Evolutionary conservation across 331 rosid genomes (phyloP), one percentile per base, ranked within the genome.

Genomic region (Saraca asoca): DNA sequence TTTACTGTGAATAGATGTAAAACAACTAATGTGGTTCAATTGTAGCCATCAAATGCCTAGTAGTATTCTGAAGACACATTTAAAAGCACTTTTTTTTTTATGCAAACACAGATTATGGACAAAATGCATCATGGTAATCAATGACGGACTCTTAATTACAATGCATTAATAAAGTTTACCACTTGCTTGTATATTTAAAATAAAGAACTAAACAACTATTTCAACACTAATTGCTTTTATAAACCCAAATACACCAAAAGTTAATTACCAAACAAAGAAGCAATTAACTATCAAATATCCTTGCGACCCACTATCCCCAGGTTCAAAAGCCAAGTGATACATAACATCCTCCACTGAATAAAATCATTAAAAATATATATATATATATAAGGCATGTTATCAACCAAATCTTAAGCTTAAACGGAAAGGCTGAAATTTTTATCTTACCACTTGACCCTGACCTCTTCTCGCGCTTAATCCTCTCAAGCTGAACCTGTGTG

Each of bases 401-500:
- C 31, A 24, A 24, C 31, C 31, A 24, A 24, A 3, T 24, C 31
- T 45, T 8, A 31, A 24, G 54, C 15, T 58, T 35, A 60, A 14
- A 17, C 9, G 35, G 42, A 67, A 49, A 70, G 57, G 24, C 63
- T 18, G 12, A 50, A 24, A 75, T 54, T 68, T 41, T 17, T 9
- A 60, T 19, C 88, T 85, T 71, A 94, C 98, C 98, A 48, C 75
- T 86, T 64, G 95, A 80, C 51, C 81, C 81, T 5, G 98, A 86
- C 56, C 88, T 77, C 86, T 88, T 93, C 55, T 85, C 96, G 29
- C 88, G 96, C 78, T 94, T 94, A 71, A 94, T 86, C 86, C 91
- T 80, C 81, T 86, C 95, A 19, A 94, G 85, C 78, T 94, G 95
- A 78, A 94, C 88, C 73, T 90, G 98, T 7, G 96, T 93, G 41